phyloP scores from a whole-genome alignment of 2,329 filamentous ascomycete species.

The Aspergillus fumigatiaffinis region DNA sequence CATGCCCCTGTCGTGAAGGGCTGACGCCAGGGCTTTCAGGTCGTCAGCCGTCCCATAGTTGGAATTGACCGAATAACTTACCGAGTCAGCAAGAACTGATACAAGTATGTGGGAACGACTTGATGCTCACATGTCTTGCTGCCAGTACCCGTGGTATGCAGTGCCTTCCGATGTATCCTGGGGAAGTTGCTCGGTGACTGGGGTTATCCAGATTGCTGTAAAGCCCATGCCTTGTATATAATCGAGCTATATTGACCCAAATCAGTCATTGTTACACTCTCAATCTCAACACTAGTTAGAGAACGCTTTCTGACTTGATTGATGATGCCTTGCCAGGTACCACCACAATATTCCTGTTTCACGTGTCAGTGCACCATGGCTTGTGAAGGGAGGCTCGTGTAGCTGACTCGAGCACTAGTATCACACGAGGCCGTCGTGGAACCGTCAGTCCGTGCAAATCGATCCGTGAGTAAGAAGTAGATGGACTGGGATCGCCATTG shows the following conservation, averaged over 20 bases:
- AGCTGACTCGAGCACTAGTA: constrained; percentile 19
- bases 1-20: constrained; percentile 55
- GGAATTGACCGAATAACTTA: constrained; percentile 50
- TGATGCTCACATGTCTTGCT: constrained; percentile 41
- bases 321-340: constrained; percentile 48
- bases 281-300: too few relatives aligned
- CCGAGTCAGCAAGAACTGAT: background rate
- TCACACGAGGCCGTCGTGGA: constrained; percentile 33
- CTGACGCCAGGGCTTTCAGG: constrained; percentile 53
- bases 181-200: constrained; percentile 39
- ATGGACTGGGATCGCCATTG: constrained; percentile 43
- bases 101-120: background rate
- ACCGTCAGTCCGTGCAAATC: constrained; percentile 42
- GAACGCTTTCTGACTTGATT: constrained; percentile 23
- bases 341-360: constrained; percentile 43
- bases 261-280: background rate
- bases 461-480: constrained; percentile 45
- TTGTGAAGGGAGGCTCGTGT: background rate
- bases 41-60: constrained; percentile 59
- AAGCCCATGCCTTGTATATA: constrained; percentile 50
- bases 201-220: constrained; percentile 49
- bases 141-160: constrained; percentile 51
- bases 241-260: constrained; percentile 35
- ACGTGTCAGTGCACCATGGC: background rate
- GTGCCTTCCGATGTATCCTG: constrained; percentile 35